Base-by-base conservation (phyloP, 23 red algal species). In the Gracilariopsis chorda region DNA sequence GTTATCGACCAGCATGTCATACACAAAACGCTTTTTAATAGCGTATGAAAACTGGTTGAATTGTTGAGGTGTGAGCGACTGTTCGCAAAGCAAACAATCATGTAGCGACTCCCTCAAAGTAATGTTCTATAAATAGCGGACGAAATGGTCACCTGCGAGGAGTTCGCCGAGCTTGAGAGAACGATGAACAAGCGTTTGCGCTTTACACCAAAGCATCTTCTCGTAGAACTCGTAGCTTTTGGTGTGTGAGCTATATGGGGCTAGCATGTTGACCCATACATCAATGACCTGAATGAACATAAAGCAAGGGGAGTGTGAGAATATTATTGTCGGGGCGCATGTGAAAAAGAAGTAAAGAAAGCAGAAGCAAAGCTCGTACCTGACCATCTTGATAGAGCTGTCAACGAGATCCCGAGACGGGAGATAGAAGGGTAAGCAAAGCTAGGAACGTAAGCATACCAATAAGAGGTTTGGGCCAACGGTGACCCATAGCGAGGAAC, bases 211-310 rank as follows among this genome's bases (percentile, higher is more conserved):
- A n/a, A 75, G 46, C 11, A 91, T 21, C 45, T 68, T 75, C 8
- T 91, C 88, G 42, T 76, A 91, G 47, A 82, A 91, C 27, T 59
- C 74, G 59, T 91, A 91, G 48, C 75, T 82, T 62, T 91, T 75
- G 7, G 88, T 91, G 4, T 73, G 88, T 11, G 88, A 91, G 36
- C 28, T 91, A 46, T 91, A 91, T 25, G 88, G 88, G 13, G 70
- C 88, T 35, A 91, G 55, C 69, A 82, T 91, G 88, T 91, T 91
- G 16, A 75, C 77, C 88, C 88, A 91, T 29, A 91, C 51, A 34
- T 89, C 69, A 36, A 89, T 77, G 37, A 10, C 10, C 83, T 87
- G 62, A 2, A 5, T 4, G 49, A 14, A 55, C n/a, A n/a, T n/a
- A n/a, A n/a, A n/a, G n/a, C n/a, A n/a, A n/a, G n/a, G n/a, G n/a